These are phyloP conservation scores for Erigeron canadensis DNA, from an alignment of 129 eudicot genomes.

Conservation along the genomic window DNA sequence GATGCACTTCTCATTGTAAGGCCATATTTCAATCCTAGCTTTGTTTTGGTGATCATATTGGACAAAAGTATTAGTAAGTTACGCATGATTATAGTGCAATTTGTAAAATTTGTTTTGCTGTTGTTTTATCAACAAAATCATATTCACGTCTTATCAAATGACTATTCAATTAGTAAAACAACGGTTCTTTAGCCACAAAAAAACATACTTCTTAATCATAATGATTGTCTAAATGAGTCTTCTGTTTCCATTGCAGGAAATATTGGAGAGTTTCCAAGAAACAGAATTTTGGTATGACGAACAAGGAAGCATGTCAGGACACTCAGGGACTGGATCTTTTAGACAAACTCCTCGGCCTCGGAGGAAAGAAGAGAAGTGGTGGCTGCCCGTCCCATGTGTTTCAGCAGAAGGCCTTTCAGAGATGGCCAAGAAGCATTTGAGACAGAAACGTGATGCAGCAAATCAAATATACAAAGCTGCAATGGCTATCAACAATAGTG, in stretches of 20 bases:
- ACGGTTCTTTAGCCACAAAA: neutral
- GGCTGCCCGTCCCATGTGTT: constrained; percentile 80
- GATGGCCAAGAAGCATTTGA: constrained; percentile 56
- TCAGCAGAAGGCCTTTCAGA: constrained; percentile 64
- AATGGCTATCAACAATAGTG: constrained; percentile 62
- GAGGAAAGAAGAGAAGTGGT: constrained; percentile 75
- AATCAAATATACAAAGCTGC: constrained; percentile 89
- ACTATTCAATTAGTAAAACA: neutral
- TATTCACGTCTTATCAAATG: too few relatives aligned
- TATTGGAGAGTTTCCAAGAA: constrained; percentile 65
- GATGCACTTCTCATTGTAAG: constrained; percentile 78
- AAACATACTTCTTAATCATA: neutral
- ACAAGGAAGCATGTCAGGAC: constrained; percentile 63
- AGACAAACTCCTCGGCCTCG: constrained; percentile 53
- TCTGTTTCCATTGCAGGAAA: constrained; percentile 44
- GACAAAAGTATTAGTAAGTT: neutral
- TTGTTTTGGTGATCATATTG: neutral
- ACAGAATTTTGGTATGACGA: constrained; percentile 84
- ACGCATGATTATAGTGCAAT: neutral
- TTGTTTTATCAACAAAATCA: neutral
- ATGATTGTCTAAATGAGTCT: neutral
- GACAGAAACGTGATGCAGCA: constrained; percentile 61
- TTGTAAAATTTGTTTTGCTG: neutral
- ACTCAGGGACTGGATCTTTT: constrained; percentile 59
- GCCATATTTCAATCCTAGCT: neutral